Conservation (phyloP, 202 grass and related monocot species). For the Saccharum hybrid region DNA sequence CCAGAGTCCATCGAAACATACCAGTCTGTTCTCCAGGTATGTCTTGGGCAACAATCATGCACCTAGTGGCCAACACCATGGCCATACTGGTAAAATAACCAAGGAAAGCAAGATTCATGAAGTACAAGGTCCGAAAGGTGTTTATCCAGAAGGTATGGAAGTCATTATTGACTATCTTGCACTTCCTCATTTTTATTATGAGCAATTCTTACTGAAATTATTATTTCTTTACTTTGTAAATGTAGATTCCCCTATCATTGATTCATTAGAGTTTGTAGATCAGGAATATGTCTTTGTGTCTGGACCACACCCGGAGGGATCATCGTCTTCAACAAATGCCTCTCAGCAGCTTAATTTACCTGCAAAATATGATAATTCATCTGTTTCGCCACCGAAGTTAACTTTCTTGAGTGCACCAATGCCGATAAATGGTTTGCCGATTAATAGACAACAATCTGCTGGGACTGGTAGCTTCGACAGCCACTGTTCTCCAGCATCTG, state of each 20-base stretch:
- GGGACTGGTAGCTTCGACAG: constrained; percentile 80
- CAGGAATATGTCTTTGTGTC: constrained; percentile 94
- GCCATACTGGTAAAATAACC: constrained; percentile 55
- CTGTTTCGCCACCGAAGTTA: constrained; percentile 63
- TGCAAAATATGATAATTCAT: constrained; percentile 67
- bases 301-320: constrained; percentile 63
- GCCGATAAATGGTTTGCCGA: constrained; percentile 68
- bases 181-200: constrained; percentile 22
- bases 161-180: constrained; percentile 43
- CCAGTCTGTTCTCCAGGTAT: constrained; percentile 65
- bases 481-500: constrained; percentile 72
- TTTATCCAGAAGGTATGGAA: constrained; percentile 68
- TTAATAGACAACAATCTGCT: constrained; percentile 50
- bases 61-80: constrained; percentile 47
- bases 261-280: constrained; percentile 98
- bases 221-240: constrained; percentile 56
- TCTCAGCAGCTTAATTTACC: constrained; percentile 53
- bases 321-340: constrained; percentile 68
- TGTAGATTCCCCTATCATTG: constrained; percentile 72
- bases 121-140: constrained; percentile 40
- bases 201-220: constrained; percentile 52
- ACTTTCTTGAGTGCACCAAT: constrained; percentile 77
- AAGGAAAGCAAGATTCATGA: constrained; percentile 59
- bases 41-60: constrained; percentile 56
- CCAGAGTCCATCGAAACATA: constrained; percentile 67